Base-by-base conservation (phyloP, 805 yeast species). In the Candida piceae region DNA sequence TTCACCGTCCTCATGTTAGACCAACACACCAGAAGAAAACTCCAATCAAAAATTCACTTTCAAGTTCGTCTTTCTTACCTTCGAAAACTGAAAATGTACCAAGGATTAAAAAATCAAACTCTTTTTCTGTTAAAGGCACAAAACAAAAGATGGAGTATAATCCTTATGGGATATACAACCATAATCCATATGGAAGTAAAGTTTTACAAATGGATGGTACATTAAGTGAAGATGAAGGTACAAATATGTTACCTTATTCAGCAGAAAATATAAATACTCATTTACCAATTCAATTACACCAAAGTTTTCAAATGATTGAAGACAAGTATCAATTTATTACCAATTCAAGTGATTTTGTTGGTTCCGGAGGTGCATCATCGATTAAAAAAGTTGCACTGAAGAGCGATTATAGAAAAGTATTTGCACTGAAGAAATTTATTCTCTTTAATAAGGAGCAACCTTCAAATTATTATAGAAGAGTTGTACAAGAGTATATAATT, bases 311-410 rank as follows among this genome's bases (percentile, higher is more conserved):
- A 3, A 67, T 69, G 29, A 57, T 84, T 34, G 64, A 69, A 21
- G 81, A 78, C 31, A 75, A 73, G 38, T 84, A 75, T 50, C 74
- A 68, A 29, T 45, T 71, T 15, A 64, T 69, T 3, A 66, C 60
- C 8, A 48, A 49, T n/a, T 50, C 59, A 8, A 65, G 63, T 33
- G 49, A 45, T 20, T 46, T 34, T 21, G 42, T 84, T 34, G 93
- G 89, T 3, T 74, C 71, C 38, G 93, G 94, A 32, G 89, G 89
- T 3, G 74, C 84, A 2, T 74, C 86, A 5, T 73, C 74, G 33
- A 88, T 84, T 16, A 65, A 80, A 37, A 72, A 71, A 39, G 58
- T 73, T 4, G 50, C 58, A 35, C 55, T 62, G 12, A 57, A 62
- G 28, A 32, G 33, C 12, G 47, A 55, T 17, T 54, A 58, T 16